A percentile compares a stretch with the other conserved stretches of the same genome.
Conservation (phyloP, 139 green algal genomes). For the Dunaliella sp. region DNA sequence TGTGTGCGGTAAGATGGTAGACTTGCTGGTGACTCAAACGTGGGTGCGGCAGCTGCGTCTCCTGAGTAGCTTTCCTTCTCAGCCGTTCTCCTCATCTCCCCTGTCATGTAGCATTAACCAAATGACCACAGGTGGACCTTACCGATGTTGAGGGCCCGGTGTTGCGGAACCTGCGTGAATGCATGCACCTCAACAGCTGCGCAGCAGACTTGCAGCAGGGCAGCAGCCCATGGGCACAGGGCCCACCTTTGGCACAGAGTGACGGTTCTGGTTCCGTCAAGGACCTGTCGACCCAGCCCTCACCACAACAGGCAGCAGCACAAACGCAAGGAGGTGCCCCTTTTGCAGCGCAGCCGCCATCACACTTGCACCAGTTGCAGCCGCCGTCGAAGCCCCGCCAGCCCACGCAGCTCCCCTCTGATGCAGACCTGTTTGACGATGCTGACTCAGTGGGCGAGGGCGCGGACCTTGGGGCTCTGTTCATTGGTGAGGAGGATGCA, state of each 20-base stretch:
- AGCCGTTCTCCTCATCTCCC: neutral
- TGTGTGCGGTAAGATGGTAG: too few species aligned
- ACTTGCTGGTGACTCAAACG: too few species aligned
- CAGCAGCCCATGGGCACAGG: neutral
- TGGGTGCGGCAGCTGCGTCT: too few species aligned
- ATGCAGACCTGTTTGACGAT: conserved; percentile 51
- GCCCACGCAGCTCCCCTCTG: too few species aligned
- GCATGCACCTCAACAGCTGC: conserved; percentile 57
- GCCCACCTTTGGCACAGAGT: neutral
- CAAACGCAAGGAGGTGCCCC: neutral
- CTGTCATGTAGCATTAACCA: too few species aligned
- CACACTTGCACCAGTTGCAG: too few species aligned
- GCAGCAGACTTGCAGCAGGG: neutral
- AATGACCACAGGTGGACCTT: conserved; percentile 61
- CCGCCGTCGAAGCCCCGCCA: too few species aligned
- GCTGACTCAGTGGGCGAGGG: conserved; percentile 46
- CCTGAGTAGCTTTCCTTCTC: neutral
- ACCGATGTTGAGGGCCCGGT: conserved; percentile 68
- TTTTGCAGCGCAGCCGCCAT: too few species aligned
- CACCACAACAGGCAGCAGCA: neutral
- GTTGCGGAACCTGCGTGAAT: conserved; percentile 62
- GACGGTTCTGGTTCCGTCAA: neutral
- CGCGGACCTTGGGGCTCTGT: conserved; percentile 9
- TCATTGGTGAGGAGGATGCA: neutral
- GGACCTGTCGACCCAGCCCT: neutral